Evolutionary conservation across 2,329 filamentous ascomycete genomes (phyloP).

Genomic region (Talaromyces sp.): DNA sequence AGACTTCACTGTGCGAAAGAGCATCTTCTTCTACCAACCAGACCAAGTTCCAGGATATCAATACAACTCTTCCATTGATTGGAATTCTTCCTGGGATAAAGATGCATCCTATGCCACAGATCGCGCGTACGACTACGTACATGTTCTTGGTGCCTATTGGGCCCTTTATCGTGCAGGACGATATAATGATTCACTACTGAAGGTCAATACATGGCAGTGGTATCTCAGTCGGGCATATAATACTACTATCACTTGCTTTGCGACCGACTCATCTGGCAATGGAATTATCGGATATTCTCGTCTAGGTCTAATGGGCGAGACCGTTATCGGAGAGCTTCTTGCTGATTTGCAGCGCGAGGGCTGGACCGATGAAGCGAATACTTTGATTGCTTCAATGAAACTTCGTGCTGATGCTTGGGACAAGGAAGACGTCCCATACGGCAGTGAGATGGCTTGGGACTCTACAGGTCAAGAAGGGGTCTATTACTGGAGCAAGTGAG

Average conservation of each 20-base stretch:
- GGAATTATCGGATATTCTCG: constrained; percentile 29
- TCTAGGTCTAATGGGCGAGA: constrained; percentile 61
- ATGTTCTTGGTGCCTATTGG: constrained; percentile 61
- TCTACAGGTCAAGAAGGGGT: constrained; percentile 65
- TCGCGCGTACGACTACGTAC: constrained; percentile 63
- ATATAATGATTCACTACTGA: constrained; percentile 47
- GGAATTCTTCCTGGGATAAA: constrained; percentile 56
- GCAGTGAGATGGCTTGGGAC: constrained; percentile 66
- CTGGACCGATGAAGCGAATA: constrained; percentile 41
- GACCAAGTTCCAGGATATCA: constrained; percentile 45
- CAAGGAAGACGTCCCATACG: constrained; percentile 57
- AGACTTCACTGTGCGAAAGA: constrained; percentile 56
- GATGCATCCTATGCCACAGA: constrained; percentile 49
- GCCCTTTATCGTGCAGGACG: constrained; percentile 58
- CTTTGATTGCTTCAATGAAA: constrained; percentile 53
- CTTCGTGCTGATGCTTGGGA: constrained; percentile 55
- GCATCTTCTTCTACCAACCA: constrained; percentile 61
- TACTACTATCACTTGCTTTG: constrained; percentile 43
- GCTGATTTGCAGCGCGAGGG: constrained; percentile 55
- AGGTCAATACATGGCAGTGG: constrained; percentile 53
- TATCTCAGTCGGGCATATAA: constrained; percentile 59
- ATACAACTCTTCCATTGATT: constrained; percentile 52
- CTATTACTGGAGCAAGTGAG: constrained; percentile 59
- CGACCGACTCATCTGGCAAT: constrained; percentile 45
- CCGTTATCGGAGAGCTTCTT: constrained; percentile 58